Conservation (phyloP, 2,329 filamentous ascomycete genomes). For the Eutypella sp. region DNA sequence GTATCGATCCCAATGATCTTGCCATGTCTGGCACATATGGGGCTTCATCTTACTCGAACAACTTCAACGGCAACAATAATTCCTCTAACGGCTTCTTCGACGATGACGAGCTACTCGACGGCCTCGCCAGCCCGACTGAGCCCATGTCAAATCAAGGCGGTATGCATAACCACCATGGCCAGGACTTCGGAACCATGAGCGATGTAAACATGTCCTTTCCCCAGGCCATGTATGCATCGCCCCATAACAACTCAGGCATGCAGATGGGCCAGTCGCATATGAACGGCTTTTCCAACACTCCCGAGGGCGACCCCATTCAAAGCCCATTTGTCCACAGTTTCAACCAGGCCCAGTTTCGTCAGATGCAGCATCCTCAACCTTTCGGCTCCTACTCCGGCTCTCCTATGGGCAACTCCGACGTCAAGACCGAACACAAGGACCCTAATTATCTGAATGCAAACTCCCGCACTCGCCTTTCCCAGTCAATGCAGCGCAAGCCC, state of each 20-base stretch:
- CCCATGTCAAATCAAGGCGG: slow-evolving; percentile 37
- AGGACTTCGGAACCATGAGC: slow-evolving; percentile 53
- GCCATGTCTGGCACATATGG: slow-evolving; percentile 61
- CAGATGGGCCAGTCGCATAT: slow-evolving; percentile 65
- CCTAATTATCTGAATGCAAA: slow-evolving; percentile 54
- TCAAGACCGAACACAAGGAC: slow-evolving; percentile 46
- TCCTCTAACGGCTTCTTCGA: slow-evolving; percentile 72
- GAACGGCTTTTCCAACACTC: slow-evolving; percentile 83
- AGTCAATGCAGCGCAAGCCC: slow-evolving; percentile 65
- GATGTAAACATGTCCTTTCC: slow-evolving; percentile 53
- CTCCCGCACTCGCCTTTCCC: slow-evolving; percentile 53
- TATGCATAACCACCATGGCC: slow-evolving; percentile 48
- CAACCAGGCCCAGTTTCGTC: slow-evolving; percentile 71
- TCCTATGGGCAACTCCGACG: slow-evolving; percentile 43
- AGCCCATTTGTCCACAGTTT: slow-evolving; percentile 82
- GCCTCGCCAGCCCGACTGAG: slow-evolving; percentile 54
- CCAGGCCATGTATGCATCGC: slow-evolving; percentile 47
- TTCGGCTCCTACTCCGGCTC: slow-evolving; percentile 50
- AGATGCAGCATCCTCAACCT: slow-evolving; percentile 55
- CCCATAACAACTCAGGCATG: slow-evolving; percentile 52
- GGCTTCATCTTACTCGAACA: slow-evolving; percentile 55
- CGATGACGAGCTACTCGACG: slow-evolving; percentile 84
- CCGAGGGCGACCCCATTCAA: slow-evolving; percentile 85
- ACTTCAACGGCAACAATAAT: slow-evolving; percentile 51
- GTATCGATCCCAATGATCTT: slow-evolving; percentile 82